A percentile compares a stretch with the other conserved stretches of the same genome.
Evolutionary conservation across 208 protist species (phyloP).

Genomic region (Trypanosoma lewisi): DNA sequence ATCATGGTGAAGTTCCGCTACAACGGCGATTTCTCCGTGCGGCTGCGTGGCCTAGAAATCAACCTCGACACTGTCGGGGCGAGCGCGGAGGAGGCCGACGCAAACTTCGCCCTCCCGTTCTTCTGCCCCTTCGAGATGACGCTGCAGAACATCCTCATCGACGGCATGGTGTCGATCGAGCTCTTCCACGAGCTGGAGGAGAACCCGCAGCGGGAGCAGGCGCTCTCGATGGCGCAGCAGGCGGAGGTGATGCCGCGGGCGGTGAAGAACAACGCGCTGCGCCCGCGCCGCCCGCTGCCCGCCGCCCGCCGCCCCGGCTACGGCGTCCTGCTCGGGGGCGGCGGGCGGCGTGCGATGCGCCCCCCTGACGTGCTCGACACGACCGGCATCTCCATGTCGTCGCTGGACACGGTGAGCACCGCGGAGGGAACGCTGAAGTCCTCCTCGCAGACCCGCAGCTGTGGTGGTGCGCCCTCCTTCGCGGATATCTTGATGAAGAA

Average conservation of each 20-base stretch:
- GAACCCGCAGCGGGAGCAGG: constrained; percentile 18
- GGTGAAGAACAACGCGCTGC: constrained; percentile 4
- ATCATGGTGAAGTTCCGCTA: constrained; percentile 85
- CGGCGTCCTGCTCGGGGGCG: constrained; percentile 69
- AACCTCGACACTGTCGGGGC: constrained; percentile 82
- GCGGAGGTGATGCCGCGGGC: background rate
- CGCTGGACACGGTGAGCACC: constrained; percentile 7
- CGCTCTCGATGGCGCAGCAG: background rate
- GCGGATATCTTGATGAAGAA: constrained; percentile 50
- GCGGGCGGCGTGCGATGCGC: constrained; percentile 77
- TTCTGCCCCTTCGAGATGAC: constrained; percentile 88
- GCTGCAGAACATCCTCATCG: constrained; percentile 69
- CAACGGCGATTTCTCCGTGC: constrained; percentile 74
- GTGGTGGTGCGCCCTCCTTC: constrained; percentile 31
- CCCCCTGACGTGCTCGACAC: constrained; percentile 38
- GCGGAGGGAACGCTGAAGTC: constrained; percentile 2
- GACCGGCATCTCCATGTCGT: constrained; percentile 10
- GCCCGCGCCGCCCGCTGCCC: constrained; percentile 6
- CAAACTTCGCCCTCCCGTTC: constrained; percentile 73
- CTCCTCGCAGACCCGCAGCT: constrained; percentile 5
- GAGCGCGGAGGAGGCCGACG: constrained; percentile 57
- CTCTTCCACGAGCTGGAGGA: constrained; percentile 71
- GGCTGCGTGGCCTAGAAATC: constrained; percentile 74
- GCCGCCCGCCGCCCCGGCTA: constrained; percentile 42
- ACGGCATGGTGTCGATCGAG: constrained; percentile 80